Evolutionary conservation across 2,329 filamentous ascomycete species (phyloP), one percentile per base, ranked within the genome.

Genomic region (Epichloe sibirici): DNA sequence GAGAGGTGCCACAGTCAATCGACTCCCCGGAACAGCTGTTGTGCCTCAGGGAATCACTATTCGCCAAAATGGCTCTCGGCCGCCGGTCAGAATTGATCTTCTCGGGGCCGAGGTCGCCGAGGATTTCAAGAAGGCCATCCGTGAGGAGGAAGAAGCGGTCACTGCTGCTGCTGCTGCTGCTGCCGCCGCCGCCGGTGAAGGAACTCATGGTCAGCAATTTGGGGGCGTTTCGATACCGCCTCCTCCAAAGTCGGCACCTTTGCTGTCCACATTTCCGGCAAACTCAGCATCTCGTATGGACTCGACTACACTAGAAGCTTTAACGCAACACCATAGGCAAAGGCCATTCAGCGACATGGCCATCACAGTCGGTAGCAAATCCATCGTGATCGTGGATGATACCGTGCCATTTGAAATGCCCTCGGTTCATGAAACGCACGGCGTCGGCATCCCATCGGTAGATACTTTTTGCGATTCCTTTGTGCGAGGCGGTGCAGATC

Each of bases 311-410:
- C 62, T 71, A n/a, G 67, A 70, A n/a, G 62, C 65, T 23, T 59
- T 67, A 4, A 57, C 61, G 5, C 62, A 63, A 6, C 55, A 64
- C 5, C 58, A 67, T 8, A 68, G 54, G 54, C 63, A 57, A 51
- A 68, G 76, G 45, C 74, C 76, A 1, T 59, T 65, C 12, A 81
- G 77, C 56, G 77, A 81, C 55, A 72, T 73, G 58, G 78, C 68
- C 5, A 79, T 91, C 45, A 93, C 89, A 0, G 75, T 76, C 11
- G 87, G 88, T n/a, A 95, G 88, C 72, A 85, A 90, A 63, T 95
- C 89, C 0, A 94, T 95, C 58, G 77, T 95, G 52, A 94, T 95
- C 62, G 82, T 95, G 38, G 88, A 94, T 54, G 81, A 81, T 35
- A 85, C 83, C 0, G 59, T 76, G 15, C 69, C 74, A 0, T 69